Conservation (phyloP, 306 rosid species). For the Fragaria iinumae region DNA sequence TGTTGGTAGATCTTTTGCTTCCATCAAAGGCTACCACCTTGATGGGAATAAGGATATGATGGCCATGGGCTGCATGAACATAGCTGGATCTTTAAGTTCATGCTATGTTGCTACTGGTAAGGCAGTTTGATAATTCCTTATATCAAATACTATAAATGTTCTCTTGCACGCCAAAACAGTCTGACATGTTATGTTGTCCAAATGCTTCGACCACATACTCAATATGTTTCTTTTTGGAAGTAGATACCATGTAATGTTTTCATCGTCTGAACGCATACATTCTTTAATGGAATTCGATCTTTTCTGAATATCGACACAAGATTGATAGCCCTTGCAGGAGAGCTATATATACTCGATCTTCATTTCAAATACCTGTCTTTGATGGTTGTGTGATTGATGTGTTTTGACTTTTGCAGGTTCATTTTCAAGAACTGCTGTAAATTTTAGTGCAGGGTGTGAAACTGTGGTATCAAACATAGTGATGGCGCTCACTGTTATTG, state of each 20-base stretch:
- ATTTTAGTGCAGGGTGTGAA: constrained; percentile 52
- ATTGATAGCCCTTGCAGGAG: background rate
- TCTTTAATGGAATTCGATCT: background rate
- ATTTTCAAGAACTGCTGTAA: constrained; percentile 56
- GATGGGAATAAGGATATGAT: constrained; percentile 95
- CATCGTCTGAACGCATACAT: background rate
- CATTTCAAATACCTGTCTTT: background rate
- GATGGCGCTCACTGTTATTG: constrained; percentile 54
- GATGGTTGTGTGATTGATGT: background rate
- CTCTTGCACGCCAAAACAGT: background rate
- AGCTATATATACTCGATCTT: background rate
- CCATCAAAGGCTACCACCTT: constrained; percentile 77
- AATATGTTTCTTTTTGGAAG: background rate
- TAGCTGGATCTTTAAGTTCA: constrained; percentile 82
- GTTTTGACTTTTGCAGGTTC: constrained; percentile 39
- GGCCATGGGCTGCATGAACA: constrained; percentile 86
- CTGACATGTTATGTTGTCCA: background rate
- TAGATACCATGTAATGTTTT: background rate
- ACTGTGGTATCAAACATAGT: constrained; percentile 56
- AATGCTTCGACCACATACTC: background rate
- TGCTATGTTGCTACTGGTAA: constrained; percentile 91
- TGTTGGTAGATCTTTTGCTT: constrained; percentile 90
- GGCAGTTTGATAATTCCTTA: background rate
- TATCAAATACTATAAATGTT: background rate
- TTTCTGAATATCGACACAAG: background rate